These are phyloP conservation scores for Beauveria medogensis DNA, from an alignment of 2,329 filamentous ascomycete species.

Conservation along the genomic window DNA sequence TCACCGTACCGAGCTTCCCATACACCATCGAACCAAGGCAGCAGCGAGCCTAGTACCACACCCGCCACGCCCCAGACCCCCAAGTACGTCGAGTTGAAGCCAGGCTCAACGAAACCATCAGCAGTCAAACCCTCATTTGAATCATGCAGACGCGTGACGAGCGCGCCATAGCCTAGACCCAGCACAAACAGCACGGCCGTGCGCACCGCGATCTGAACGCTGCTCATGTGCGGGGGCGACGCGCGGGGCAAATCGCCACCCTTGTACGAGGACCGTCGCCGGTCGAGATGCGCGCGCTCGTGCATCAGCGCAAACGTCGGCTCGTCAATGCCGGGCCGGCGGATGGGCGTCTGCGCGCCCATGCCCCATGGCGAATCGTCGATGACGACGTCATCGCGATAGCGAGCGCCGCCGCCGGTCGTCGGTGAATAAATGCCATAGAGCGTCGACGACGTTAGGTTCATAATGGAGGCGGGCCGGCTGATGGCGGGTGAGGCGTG, in stretches of 20 bases:
- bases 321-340: conserved; percentile 35
- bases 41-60: conserved; percentile 64
- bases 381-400: conserved; percentile 43
- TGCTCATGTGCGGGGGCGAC: conserved; percentile 15
- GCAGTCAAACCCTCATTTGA: conserved; percentile 55
- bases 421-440: conserved; percentile 81
- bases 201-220: conserved; percentile 49
- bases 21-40: conserved; percentile 76
- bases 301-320: conserved; percentile 36
- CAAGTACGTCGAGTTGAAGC: conserved; percentile 58
- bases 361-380: conserved; percentile 68
- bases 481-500: conserved; percentile 36
- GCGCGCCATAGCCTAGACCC: conserved; percentile 72
- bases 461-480: conserved; percentile 70
- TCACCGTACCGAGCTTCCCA: conserved; percentile 52
- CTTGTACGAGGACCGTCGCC: conserved; percentile 29
- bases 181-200: conserved; percentile 64
- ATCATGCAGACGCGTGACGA: conserved; percentile 74
- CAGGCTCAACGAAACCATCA: conserved; percentile 32
- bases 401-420: conserved; percentile 31
- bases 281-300: conserved; percentile 28
- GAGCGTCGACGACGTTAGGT: conserved; percentile 82
- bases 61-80: conserved; percentile 76
- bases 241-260: conserved; percentile 20
- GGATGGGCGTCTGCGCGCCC: conserved; percentile 61